Base-by-base conservation (phyloP, 2,329 filamentous ascomycete genomes). In the Aspergillus neoniger region DNA sequence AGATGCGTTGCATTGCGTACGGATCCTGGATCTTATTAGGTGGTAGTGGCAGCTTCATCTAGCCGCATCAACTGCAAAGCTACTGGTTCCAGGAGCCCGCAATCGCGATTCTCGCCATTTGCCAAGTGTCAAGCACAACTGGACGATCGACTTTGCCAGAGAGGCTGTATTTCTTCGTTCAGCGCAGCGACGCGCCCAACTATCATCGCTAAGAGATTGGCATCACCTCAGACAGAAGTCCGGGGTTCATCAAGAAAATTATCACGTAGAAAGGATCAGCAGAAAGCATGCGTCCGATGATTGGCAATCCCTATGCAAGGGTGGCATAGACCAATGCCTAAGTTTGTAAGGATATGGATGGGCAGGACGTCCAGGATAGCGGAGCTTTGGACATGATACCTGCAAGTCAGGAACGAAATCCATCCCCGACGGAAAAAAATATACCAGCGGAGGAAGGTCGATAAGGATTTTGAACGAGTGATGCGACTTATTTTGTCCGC, bases 31-130 rank as follows among this genome's bases (percentile, higher is more conserved):
- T 62, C 52, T 62, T 63, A 63, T 58, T 61, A 67, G 59, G 63
- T 57, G 61, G 60, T 61, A 54, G 61, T 60, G 61, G 60, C 63
- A 59, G 61, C 63, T 67, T 63, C 65, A 66, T 62, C 60, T 67
- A 64, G 55, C 67, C 65, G 63, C 59, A 62, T 67, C 59, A 61
- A 19, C 55, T 65, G 64, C 63, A 58, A 58, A 61, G 58, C 59
- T 60, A 65, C 66, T 63, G 57, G 62, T 41, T 56, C 59, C 58
- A 61, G 48, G 53, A 60, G 57, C 25, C 59, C 55, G 44, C 55
- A 55, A 66, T 57, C 62, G 49, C 47, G n/a, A 49, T 52, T 43
- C 57, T 49, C 47, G 48, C 47, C 43, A 58, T 43, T 30, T 15
- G 55, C 39, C 44, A 48, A 44, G 28, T 10, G 47, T 50, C 44